Base-by-base conservation (phyloP, 441 rosid species). In the Jatropha multifida region DNA sequence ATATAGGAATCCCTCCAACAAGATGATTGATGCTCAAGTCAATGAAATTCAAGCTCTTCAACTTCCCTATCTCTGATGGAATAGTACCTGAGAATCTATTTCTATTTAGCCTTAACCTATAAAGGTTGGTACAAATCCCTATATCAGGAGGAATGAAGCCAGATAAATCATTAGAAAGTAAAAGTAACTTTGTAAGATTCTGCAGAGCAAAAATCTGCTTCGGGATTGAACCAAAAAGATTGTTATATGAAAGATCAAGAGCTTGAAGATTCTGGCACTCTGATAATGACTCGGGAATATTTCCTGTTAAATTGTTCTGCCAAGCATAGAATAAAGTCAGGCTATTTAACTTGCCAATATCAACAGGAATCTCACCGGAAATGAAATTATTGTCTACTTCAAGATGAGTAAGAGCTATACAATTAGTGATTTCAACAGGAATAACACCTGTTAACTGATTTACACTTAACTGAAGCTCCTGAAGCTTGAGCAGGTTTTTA, bases 221-320 rank as follows among this genome's bases (percentile, higher is more conserved):
- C 0, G 97, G 94, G 20, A 93, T 86, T 17, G 92, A 79, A 83
- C 99, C 99, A 27, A 86, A 86, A 65, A 93, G 89, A 71, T 68
- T 82, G 83, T 94, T 94, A 83, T 90, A 93, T 23, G 99, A 94
- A 9, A 94, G 84, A 81, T 94, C 99, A 66, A 94, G 86, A 77
- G 97, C 95, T 85, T 94, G 88, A 79, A 94, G 99, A 74, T 88
- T 86, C 81, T 74, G 79, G 73, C 99, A 93, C 59, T 81, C 78
- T 0, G 94, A 89, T 52, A 93, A 79, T 63, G 92, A 87, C 82
- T 82, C 85, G 0, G 96, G 99, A 48, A 95, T 82, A 32, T 75
- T 86, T 18, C 99, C 96, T 5, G 97, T 86, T 46, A 95, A 84
- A 79, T 81, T 87, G 82, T 95, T 95, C 80, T 88, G 85, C 99